Evolutionary conservation across 2,329 filamentous ascomycete species (phyloP).

Genomic region (Penicillium expansum): DNA sequence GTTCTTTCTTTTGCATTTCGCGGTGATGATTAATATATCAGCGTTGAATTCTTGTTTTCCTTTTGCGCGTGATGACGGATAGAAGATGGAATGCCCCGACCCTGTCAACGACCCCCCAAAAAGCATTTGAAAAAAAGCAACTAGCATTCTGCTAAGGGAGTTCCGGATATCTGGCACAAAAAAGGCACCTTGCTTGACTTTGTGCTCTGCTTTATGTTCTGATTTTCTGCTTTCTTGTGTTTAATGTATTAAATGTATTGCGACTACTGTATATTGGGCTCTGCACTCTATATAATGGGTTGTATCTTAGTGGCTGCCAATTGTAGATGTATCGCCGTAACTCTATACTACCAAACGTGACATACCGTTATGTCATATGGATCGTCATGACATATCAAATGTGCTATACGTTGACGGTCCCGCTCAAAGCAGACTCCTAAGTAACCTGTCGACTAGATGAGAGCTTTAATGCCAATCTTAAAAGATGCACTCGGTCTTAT

Average conservation of each 20-base stretch:
- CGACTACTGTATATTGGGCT: conserved; percentile 36
- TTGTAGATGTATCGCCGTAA: neutral
- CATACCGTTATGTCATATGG: no score
- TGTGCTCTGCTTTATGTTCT: conserved; percentile 30
- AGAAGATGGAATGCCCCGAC: conserved; percentile 49
- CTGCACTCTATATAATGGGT: conserved; percentile 23
- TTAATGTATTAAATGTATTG: conserved; percentile 20
- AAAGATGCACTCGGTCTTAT: no score
- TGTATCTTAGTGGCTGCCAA: conserved; percentile 6
- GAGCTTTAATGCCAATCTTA: no score
- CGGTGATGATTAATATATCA: conserved; percentile 21
- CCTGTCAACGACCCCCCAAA: conserved; percentile 50
- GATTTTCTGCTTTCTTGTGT: conserved; percentile 40
- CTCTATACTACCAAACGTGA: neutral
- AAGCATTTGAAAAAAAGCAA: conserved; percentile 53
- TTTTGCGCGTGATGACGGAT: conserved; percentile 37
- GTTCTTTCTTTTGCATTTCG: conserved; percentile 25
- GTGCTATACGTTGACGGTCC: neutral
- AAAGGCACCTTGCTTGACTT: conserved; percentile 44
- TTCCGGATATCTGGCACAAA: conserved; percentile 78
- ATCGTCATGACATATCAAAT: neutral
- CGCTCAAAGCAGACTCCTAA: neutral
- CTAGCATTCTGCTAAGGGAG: conserved; percentile 51
- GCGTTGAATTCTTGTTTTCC: conserved; percentile 15
- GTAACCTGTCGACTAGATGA: neutral